Evolutionary conservation across 306 rosid species (phyloP).

Genomic region (Sindora glabra): DNA sequence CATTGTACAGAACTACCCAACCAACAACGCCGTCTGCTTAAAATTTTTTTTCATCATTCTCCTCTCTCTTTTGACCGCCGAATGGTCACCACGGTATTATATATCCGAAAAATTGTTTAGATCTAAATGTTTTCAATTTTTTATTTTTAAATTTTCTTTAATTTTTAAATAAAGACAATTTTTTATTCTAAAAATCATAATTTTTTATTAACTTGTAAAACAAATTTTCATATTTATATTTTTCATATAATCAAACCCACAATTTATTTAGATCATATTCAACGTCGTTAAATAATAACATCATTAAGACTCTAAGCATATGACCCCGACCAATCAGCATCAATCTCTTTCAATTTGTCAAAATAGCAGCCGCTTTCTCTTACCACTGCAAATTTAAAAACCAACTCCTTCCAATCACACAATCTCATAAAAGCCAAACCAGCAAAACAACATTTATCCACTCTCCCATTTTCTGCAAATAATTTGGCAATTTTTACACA

Average conservation of each 20-base stretch:
- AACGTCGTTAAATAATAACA: too few relatives aligned
- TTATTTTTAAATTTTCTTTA: too few relatives aligned
- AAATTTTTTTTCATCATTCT: background rate
- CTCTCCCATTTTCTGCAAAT: background rate
- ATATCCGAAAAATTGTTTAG: too few relatives aligned
- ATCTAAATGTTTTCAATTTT: too few relatives aligned
- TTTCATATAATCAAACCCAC: too few relatives aligned
- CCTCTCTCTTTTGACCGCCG: constrained; percentile 41
- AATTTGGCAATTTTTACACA: too few relatives aligned
- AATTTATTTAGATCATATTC: too few relatives aligned
- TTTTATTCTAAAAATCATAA: too few relatives aligned
- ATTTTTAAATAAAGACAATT: too few relatives aligned
- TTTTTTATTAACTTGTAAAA: too few relatives aligned
- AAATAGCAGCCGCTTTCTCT: constrained; percentile 22
- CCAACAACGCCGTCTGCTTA: constrained; percentile 2
- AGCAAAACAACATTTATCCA: background rate
- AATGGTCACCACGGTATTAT: constrained; percentile 6
- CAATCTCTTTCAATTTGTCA: background rate
- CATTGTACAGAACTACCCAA: background rate
- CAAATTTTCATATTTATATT: too few relatives aligned
- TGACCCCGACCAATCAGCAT: constrained; percentile 9
- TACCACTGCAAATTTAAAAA: constrained; percentile 8
- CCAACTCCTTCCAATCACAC: background rate
- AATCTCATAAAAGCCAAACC: background rate
- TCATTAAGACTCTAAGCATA: background rate